A percentile compares a stretch with the other conserved stretches of the same genome.
Evolutionary conservation across 495 filamentous ascomycete species (phyloP).

Genomic region (Tuber brumale): DNA sequence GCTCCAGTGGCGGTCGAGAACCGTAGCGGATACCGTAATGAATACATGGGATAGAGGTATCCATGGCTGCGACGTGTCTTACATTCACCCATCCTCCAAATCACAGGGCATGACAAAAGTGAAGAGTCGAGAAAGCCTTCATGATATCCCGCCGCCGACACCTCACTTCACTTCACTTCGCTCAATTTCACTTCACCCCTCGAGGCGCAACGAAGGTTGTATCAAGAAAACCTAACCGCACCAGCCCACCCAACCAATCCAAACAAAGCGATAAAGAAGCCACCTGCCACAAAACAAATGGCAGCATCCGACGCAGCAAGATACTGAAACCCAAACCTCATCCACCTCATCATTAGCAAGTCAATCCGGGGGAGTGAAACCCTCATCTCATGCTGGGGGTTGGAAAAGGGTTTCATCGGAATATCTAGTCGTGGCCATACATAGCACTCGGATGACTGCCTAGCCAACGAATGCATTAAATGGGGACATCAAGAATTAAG

Average conservation of each 20-base stretch:
- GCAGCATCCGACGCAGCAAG: background rate
- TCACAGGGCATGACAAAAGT: background rate
- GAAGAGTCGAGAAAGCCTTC: background rate
- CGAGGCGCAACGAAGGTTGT: background rate
- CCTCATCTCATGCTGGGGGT: background rate
- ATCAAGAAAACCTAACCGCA: background rate
- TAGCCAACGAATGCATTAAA: background rate
- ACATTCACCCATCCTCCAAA: background rate
- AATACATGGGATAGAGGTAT: background rate
- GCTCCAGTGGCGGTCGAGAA: background rate
- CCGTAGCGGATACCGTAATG: background rate
- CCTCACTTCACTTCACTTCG: background rate
- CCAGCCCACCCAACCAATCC: background rate
- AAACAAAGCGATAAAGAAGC: background rate
- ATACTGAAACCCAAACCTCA: background rate
- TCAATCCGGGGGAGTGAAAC: background rate
- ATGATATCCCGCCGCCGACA: background rate
- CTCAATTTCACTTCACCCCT: background rate
- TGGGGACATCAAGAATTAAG: background rate
- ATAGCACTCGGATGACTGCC: background rate
- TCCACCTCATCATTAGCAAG: background rate
- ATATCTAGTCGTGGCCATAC: conserved; percentile 3
- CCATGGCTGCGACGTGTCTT: background rate
- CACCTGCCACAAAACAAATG: background rate
- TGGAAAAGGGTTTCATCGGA: background rate